Evolutionary conservation across 2,329 filamentous ascomycete genomes (phyloP), one percentile per base, ranked within the genome.

Genomic region (Coniella vitis): DNA sequence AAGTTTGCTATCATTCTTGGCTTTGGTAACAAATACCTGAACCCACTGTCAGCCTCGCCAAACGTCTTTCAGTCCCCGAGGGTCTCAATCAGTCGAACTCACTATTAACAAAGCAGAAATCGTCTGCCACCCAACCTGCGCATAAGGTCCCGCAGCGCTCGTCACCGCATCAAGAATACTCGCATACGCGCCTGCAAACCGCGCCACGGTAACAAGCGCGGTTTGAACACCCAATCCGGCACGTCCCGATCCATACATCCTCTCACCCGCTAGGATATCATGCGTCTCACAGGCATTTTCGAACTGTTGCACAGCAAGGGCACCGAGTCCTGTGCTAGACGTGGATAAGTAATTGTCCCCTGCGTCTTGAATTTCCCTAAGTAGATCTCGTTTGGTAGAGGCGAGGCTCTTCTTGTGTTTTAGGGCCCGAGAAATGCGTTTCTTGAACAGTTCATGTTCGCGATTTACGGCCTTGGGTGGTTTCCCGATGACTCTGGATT

Each of bases 11-110:
- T 46, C 44, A 25, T 46, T 31, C 4, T n/a, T 46, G 4, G 19
- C 38, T 19, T 46, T 46, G 19, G 38, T 46, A 7, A 46, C 44
- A 3, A 46, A 22, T 20, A 46, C 44, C 44, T 46, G 34, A n/a
- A n/a, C n/a, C n/a, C n/a, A n/a, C n/a, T n/a, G n/a, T n/a, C n/a
- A n/a, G n/a, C n/a, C n/a, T n/a, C n/a, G n/a, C n/a, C n/a, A n/a
- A n/a, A n/a, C n/a, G n/a, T n/a, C n/a, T n/a, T n/a, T n/a, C n/a
- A n/a, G n/a, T n/a, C n/a, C n/a, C n/a, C n/a, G n/a, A n/a, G n/a
- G n/a, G n/a, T n/a, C n/a, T n/a, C n/a, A n/a, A n/a, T n/a, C n/a
- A n/a, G n/a, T n/a, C 16, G 21, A 14, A 46, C 44, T 14, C 14
- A 46, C 44, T n/a, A 46, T 46, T n/a, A 46, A 20, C 5, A 46